A percentile compares a stretch with the other conserved stretches of the same genome.
These are phyloP conservation scores for Pilobolus umbonatus DNA, from an alignment of 192 early-diverging fungal species.

Conservation along the genomic window DNA sequence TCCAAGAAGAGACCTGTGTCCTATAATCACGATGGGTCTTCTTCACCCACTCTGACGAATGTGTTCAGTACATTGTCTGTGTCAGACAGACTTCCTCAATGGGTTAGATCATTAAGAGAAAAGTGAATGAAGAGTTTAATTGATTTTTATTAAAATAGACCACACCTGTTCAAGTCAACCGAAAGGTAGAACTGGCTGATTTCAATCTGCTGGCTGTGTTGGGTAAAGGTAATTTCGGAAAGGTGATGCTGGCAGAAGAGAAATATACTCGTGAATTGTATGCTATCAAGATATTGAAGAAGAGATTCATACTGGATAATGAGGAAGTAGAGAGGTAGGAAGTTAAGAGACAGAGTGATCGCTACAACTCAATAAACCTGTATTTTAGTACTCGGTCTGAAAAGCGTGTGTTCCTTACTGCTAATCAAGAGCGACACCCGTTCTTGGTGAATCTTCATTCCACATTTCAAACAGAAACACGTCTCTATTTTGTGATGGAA, in stretches of 20 bases:
- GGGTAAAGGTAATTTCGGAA: slow-evolving; percentile 99
- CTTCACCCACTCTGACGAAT: slow-evolving; percentile 1
- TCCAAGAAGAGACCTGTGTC: not conserved
- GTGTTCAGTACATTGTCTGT: too few species aligned
- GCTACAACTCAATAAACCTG: not conserved
- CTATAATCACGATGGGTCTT: not conserved
- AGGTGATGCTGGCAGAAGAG: slow-evolving; percentile 94
- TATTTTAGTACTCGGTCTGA: slow-evolving; percentile 73
- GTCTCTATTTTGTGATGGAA: slow-evolving; percentile 98
- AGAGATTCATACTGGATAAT: slow-evolving; percentile 96
- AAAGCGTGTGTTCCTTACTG: slow-evolving; percentile 90
- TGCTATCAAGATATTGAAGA: slow-evolving; percentile 98
- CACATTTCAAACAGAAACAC: slow-evolving; percentile 90
- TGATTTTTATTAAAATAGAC: slow-evolving; percentile 8
- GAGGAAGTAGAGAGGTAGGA: slow-evolving; percentile 85
- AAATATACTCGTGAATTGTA: slow-evolving; percentile 77
- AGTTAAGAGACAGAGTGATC: not conserved
- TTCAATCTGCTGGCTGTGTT: slow-evolving; percentile 93
- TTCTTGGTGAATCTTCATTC: slow-evolving; percentile 96
- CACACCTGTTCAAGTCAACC: slow-evolving; percentile 26
- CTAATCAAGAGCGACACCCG: slow-evolving; percentile 86
- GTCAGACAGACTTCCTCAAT: too few species aligned
- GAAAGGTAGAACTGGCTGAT: slow-evolving; percentile 82
- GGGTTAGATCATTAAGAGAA: too few species aligned
- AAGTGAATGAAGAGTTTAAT: not conserved